Evolutionary conservation across 768 basidiomycete species (phyloP).

Genomic region (Phaffia tasmanica): DNA sequence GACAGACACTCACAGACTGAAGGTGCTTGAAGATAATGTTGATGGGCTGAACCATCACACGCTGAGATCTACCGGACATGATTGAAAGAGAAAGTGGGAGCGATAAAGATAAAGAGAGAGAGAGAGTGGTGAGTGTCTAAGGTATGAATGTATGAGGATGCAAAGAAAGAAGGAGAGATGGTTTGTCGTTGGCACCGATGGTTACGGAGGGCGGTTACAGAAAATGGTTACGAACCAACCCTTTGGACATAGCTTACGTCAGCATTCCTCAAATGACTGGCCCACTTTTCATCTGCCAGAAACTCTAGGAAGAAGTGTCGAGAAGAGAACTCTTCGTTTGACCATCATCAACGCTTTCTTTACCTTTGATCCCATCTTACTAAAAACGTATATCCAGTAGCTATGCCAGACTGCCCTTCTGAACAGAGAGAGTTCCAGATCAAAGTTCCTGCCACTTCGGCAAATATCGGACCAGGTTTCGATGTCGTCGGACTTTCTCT

Average conservation of each 20-base stretch:
- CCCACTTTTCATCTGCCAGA: background rate
- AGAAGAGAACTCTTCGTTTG: background rate
- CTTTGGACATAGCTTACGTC: too few relatives aligned
- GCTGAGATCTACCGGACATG: constrained; percentile 87
- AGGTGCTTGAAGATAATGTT: constrained; percentile 98
- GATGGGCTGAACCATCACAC: constrained; percentile 99
- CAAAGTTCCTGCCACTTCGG: constrained; percentile 88
- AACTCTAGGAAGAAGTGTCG: background rate
- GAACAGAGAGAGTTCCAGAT: constrained; percentile 46
- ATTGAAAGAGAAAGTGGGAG: constrained; percentile 32
- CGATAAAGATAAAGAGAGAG: background rate
- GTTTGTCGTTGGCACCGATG: background rate
- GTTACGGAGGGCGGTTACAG: too few relatives aligned
- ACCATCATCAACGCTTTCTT: background rate
- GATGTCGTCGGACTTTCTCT: constrained; percentile 98
- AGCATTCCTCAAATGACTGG: background rate
- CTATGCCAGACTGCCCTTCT: constrained; percentile 17
- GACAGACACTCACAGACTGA: constrained; percentile 51
- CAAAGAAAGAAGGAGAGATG: background rate
- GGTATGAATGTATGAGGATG: background rate
- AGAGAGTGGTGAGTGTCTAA: background rate
- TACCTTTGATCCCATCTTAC: background rate
- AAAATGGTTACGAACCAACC: too few relatives aligned
- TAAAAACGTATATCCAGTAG: background rate
- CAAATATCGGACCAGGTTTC: constrained; percentile 97